Evolutionary conservation across 768 basidiomycete genomes (phyloP).

Genomic region (Rhodotorula kratochvilovae): DNA sequence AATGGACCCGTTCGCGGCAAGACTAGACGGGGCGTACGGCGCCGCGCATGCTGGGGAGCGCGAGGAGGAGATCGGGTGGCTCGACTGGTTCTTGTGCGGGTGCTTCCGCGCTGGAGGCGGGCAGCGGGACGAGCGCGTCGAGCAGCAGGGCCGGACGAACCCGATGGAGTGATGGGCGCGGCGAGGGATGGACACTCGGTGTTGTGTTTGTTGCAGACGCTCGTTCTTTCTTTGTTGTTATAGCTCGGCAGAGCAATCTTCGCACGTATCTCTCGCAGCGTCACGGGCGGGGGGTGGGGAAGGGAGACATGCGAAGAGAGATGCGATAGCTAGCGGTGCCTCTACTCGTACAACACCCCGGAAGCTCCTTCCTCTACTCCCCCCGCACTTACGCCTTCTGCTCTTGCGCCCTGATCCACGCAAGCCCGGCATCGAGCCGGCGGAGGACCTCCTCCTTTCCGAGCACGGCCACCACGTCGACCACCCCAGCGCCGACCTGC

Average conservation of each 20-base stretch:
- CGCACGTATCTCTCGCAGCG: too few species aligned
- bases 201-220: too few species aligned
- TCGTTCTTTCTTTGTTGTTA: too few species aligned
- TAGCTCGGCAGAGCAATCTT: too few species aligned
- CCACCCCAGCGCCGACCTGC: conserved; percentile 5
- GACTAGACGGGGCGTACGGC: neutral
- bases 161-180: conserved; percentile 7
- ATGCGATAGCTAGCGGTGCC: neutral
- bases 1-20: neutral
- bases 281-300: too few species aligned
- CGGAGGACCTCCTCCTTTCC: neutral
- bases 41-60: too few species aligned
- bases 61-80: neutral
- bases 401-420: conserved; percentile 2
- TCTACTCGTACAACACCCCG: neutral
- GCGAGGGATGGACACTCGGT: neutral
- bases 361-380: neutral
- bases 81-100: conserved; percentile 23
- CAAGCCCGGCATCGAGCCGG: neutral
- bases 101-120: conserved; percentile 6
- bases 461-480: neutral
- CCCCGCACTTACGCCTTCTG: neutral
- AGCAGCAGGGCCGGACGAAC: conserved; percentile 23
- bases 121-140: neutral
- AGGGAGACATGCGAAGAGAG: too few species aligned